phyloP scores from a whole-genome alignment of 805 yeast species.

The Candida caryicola region DNA sequence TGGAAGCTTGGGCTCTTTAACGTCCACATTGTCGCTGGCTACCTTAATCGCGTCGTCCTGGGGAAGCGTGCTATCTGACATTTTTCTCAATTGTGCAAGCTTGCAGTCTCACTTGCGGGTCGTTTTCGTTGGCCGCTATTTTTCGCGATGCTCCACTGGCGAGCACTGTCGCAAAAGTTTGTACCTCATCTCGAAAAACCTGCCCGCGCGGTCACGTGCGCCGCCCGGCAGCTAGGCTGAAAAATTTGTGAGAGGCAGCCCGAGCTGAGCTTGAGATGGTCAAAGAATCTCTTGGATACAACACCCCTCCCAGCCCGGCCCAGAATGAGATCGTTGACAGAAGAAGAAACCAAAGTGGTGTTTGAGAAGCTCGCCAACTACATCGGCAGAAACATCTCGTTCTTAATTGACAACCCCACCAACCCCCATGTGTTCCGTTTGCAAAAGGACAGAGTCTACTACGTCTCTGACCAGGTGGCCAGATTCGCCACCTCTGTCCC shows the following conservation, averaged over 20 bases:
- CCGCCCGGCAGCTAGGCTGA: slow-evolving; percentile 2
- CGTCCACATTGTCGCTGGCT: neutral
- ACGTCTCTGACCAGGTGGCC: slow-evolving; percentile 78
- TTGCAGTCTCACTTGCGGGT: too few species aligned
- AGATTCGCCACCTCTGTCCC: slow-evolving; percentile 88
- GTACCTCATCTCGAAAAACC: neutral
- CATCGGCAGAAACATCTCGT: slow-evolving; percentile 92
- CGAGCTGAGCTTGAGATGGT: too few species aligned
- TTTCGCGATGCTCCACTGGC: neutral
- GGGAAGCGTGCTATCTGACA: neutral
- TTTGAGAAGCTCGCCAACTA: slow-evolving; percentile 95
- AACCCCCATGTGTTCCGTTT: slow-evolving; percentile 93
- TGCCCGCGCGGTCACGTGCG: slow-evolving; percentile 1
- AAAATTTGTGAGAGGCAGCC: slow-evolving; percentile 4
- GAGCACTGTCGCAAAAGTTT: neutral
- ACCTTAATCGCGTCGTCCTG: neutral
- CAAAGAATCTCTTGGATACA: too few species aligned
- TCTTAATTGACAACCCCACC: slow-evolving; percentile 77
- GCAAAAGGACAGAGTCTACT: slow-evolving; percentile 95
- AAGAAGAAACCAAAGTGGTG: slow-evolving; percentile 93
- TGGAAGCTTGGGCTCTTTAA: neutral
- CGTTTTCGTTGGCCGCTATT: neutral
- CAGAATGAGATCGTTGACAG: slow-evolving; percentile 95
- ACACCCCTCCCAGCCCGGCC: neutral
- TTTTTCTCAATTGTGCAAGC: too few species aligned